Conservation (phyloP, 139 green algal genomes). For the Ostreobium quekettii region DNA sequence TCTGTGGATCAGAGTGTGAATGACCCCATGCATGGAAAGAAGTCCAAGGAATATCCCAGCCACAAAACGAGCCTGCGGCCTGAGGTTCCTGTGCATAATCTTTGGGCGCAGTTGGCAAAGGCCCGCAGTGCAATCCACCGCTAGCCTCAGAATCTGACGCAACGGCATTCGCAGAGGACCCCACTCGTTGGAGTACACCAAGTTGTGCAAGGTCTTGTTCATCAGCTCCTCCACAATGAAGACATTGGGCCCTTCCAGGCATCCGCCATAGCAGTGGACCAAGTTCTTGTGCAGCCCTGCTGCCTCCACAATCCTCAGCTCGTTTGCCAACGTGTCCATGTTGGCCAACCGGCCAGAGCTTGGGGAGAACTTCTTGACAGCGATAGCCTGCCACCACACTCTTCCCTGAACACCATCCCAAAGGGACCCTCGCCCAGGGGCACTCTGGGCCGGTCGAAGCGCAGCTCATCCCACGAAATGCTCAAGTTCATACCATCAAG, state of each 20-base stretch:
- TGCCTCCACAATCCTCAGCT: slow-evolving; percentile 45
- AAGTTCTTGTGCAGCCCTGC: neutral
- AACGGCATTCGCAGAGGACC: slow-evolving; percentile 3
- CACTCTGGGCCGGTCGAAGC: too few relatives aligned
- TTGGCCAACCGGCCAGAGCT: neutral
- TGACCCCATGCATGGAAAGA: too few relatives aligned
- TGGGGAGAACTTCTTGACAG: slow-evolving; percentile 49
- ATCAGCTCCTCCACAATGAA: slow-evolving; percentile 30
- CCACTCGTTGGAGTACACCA: slow-evolving; percentile 6
- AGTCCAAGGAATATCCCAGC: too few relatives aligned
- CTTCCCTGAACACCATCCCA: slow-evolving; percentile 46
- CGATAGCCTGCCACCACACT: slow-evolving; percentile 40
- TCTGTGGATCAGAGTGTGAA: too few relatives aligned
- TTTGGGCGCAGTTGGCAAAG: slow-evolving; percentile 60
- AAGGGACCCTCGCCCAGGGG: slow-evolving; percentile 55
- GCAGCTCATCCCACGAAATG: too few relatives aligned
- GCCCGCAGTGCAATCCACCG: slow-evolving; percentile 35
- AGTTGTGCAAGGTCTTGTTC: slow-evolving; percentile 17
- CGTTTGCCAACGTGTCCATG: slow-evolving; percentile 22
- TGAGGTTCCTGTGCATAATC: slow-evolving; percentile 62
- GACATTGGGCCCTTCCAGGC: slow-evolving; percentile 14
- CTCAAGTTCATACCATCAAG: too few relatives aligned
- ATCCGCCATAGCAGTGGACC: slow-evolving; percentile 14
- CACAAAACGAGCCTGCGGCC: slow-evolving; percentile 30
- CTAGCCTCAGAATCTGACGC: slow-evolving; percentile 3